Evolutionary conservation across 257 asterid genomes (phyloP).

Genomic region (Haberlea rhodopensis): DNA sequence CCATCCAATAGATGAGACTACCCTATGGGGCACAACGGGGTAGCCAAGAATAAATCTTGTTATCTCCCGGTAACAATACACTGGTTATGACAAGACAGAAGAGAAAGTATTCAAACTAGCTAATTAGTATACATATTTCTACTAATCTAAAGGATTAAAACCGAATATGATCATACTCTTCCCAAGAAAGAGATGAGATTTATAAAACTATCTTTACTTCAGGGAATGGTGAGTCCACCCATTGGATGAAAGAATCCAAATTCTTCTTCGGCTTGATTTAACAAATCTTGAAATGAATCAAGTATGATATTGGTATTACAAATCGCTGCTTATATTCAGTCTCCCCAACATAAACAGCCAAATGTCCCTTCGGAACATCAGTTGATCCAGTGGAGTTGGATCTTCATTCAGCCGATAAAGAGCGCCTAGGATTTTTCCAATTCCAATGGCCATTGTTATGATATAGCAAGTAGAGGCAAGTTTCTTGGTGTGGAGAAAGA

Average conservation of each 20-base stretch:
- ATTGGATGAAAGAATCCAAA: slow-evolving; percentile 4
- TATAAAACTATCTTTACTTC: neutral
- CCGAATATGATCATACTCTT: neutral
- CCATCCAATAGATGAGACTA: no score
- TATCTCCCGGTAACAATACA: no score
- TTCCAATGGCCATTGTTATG: neutral
- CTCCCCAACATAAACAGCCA: slow-evolving; percentile 20
- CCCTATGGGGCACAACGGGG: no score
- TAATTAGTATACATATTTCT: no score
- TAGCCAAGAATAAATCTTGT: no score
- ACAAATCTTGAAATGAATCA: slow-evolving; percentile 11
- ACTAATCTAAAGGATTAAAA: no score
- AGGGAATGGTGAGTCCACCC: slow-evolving; percentile 5
- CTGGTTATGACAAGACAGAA: no score
- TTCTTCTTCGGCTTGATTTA: neutral
- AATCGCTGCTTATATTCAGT: neutral
- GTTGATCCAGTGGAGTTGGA: neutral
- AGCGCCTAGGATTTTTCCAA: neutral
- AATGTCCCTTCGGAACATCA: slow-evolving; percentile 11
- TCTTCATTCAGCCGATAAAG: neutral
- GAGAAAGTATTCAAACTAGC: no score
- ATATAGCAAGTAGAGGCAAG: neutral
- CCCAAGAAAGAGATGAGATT: neutral
- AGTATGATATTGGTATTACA: slow-evolving; percentile 17
- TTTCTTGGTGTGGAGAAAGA: neutral